Percentiles rank a stretch among this genome's conserved stretches.
Conservation (phyloP, 2,329 filamentous ascomycete genomes). For the Cadophora malorum region DNA sequence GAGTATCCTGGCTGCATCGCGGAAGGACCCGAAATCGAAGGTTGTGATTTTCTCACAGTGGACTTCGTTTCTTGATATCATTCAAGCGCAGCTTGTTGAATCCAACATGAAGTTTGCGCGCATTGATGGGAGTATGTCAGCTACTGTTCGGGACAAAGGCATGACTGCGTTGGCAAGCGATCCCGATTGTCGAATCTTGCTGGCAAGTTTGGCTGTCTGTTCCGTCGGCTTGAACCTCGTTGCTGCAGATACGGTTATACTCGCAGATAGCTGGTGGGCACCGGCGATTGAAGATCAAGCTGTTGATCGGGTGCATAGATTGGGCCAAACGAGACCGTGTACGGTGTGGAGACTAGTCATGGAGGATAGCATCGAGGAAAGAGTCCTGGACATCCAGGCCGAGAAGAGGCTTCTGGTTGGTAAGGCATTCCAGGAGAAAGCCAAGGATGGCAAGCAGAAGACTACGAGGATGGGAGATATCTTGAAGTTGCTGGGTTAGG, state of each 20-base stretch:
- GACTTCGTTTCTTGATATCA: conserved; percentile 75
- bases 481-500: conserved; percentile 48
- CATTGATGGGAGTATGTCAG: conserved; percentile 82
- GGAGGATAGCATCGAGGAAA: conserved; percentile 80
- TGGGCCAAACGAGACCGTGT: conserved; percentile 81
- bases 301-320: conserved; percentile 83
- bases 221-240: conserved; percentile 87
- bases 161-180: conserved; percentile 72
- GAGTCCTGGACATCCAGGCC: conserved; percentile 77
- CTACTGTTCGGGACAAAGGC: conserved; percentile 72
- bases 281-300: conserved; percentile 93
- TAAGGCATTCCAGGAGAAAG: conserved; percentile 80
- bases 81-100: conserved; percentile 70
- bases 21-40: conserved; percentile 68
- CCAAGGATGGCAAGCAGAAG: conserved; percentile 60
- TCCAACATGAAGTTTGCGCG: conserved; percentile 69
- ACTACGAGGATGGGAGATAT: conserved; percentile 63
- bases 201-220: conserved; percentile 82
- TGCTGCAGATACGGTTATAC: conserved; percentile 82
- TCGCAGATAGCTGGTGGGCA: conserved; percentile 90
- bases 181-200: conserved; percentile 72
- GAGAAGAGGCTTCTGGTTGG: conserved; percentile 80
- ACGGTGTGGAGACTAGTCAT: conserved; percentile 84
- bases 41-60: conserved; percentile 79
- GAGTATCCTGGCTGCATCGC: conserved; percentile 74